These are phyloP conservation scores for Acanthamoeba castellanii DNA, from an alignment of 208 protist genomes.

Conservation along the genomic window DNA sequence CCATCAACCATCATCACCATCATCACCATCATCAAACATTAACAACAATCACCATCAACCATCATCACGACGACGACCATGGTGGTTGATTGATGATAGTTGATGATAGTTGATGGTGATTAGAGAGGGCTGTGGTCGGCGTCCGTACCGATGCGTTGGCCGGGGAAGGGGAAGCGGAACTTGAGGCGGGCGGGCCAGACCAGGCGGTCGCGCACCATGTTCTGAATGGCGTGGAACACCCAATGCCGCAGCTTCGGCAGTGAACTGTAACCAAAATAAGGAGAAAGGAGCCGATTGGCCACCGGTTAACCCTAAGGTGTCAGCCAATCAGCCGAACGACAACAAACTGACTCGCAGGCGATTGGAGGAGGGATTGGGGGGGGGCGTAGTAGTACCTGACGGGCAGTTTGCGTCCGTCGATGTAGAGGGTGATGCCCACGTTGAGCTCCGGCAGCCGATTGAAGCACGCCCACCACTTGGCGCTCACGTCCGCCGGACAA, in stretches of 20 bases:
- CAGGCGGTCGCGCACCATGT: not conserved
- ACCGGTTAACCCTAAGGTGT: too few relatives aligned
- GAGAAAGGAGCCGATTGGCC: too few relatives aligned
- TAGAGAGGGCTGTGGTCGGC: too few relatives aligned
- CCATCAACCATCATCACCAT: too few relatives aligned
- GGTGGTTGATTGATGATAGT: too few relatives aligned
- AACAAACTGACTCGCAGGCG: too few relatives aligned
- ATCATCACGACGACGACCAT: too few relatives aligned
- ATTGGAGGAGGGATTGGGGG: not conserved
- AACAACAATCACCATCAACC: too few relatives aligned
- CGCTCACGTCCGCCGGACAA: not conserved
- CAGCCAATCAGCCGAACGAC: too few relatives aligned
- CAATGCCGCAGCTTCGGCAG: not conserved
- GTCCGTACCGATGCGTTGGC: not conserved
- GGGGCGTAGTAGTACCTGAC: not conserved
- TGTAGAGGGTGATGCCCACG: conserved; percentile 13
- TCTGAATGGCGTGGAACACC: not conserved
- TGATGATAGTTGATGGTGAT: too few relatives aligned
- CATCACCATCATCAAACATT: too few relatives aligned
- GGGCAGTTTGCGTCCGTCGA: not conserved
- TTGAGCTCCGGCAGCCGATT: not conserved
- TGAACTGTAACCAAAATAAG: too few relatives aligned
- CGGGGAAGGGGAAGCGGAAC: conserved; percentile 2
- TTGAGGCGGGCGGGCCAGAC: conserved; percentile 2
- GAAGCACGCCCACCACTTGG: conserved; percentile 4